A percentile compares a stretch with the other conserved stretches of the same genome.
Evolutionary conservation across 345 rosid species (phyloP).

Genomic region (Nephelium lappaceum): DNA sequence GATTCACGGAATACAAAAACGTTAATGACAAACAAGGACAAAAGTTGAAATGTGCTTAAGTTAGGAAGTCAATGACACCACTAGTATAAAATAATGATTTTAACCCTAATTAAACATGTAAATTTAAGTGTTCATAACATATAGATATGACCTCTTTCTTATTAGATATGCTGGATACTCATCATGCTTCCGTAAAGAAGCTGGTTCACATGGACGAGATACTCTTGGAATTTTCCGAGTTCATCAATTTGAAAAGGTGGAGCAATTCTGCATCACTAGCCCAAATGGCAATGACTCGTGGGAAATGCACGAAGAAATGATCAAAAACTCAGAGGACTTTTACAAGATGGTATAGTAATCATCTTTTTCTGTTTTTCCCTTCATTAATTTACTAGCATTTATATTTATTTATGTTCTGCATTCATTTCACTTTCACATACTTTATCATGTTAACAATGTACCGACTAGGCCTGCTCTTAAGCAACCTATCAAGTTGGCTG

Average conservation of each 20-base stretch:
- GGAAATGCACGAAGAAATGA: slow-evolving; percentile 94
- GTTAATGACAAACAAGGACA: no score
- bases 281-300: slow-evolving; percentile 87
- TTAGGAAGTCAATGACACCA: no score
- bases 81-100: no score
- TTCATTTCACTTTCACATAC: not conserved
- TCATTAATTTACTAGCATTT: not conserved
- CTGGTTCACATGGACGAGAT: slow-evolving; percentile 97
- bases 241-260: slow-evolving; percentile 98
- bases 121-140: no score
- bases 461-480: not conserved
- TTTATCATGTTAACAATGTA: no score
- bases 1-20: no score
- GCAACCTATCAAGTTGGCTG: not conserved
- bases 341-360: slow-evolving; percentile 60
- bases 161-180: slow-evolving; percentile 94
- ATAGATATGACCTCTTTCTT: not conserved
- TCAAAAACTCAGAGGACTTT: slow-evolving; percentile 85
- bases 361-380: not conserved
- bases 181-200: slow-evolving; percentile 95
- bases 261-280: slow-evolving; percentile 89
- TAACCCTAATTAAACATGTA: no score
- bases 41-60: no score
- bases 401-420: not conserved
- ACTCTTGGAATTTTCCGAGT: slow-evolving; percentile 96